Base-by-base conservation (phyloP, 768 basidiomycete species). In the Dentipellis fragilis region DNA sequence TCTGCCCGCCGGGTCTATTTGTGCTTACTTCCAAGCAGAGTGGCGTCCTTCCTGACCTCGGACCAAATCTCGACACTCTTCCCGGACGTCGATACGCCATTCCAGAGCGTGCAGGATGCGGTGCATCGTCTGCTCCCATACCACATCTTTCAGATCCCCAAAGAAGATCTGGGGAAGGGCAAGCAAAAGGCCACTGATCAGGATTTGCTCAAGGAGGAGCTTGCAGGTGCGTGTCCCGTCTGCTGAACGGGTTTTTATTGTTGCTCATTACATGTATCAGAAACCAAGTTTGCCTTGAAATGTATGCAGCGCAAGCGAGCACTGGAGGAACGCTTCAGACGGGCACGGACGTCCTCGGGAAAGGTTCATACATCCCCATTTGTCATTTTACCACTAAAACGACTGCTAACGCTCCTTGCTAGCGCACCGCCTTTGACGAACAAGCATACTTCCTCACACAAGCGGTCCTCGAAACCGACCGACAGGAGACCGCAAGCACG, bases 51-150 rank as follows among this genome's bases (percentile, higher is more conserved):
- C 60, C 71, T 89, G 51, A 76, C 76, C 1, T 69, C 75, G 37
- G 89, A 92, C 67, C 88, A 89, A 54, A 70, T 73, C 40, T 69
- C 75, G 14, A 79, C 79, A 14, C 62, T 81, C 51, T 75, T 80
- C 52, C 87, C 87, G 39, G 84, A 90, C 60, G 74, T 79, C 38
- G 85, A 89, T 51, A 75, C 80, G 0, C 83, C 88, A 1, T 92
- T 92, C 61, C 58, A 62, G 12, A 81, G 87, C 62, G 68, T 73
- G 9, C 64, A 69, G 5, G 89, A 92, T 64, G 84, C 75, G 2
- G 73, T 89, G 21, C 76, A 79, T n/a, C 78, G 88, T 51, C 73
- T 92, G 19, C 72, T 91, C 19, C 88, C 89, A 0, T 91, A 88
- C 62, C 89, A 92, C 63, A 69, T 91, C 51, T 89, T 84, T 60